phyloP scores from a whole-genome alignment of 352 stramenopile species.

The Phytophthora agathidicida region DNA sequence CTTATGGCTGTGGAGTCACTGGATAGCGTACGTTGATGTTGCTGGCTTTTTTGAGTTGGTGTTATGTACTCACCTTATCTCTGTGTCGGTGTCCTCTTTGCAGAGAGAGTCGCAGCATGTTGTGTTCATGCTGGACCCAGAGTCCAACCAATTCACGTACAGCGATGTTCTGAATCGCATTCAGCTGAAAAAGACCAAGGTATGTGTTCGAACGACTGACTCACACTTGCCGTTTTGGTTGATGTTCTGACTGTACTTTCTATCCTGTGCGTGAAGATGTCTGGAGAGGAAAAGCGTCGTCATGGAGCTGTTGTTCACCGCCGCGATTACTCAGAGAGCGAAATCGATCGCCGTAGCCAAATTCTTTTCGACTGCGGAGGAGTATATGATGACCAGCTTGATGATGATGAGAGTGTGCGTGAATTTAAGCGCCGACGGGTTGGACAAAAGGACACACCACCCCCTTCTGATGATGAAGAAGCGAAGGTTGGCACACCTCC shows the following conservation, averaged over 20 bases:
- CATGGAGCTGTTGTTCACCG: slow-evolving; percentile 79
- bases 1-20: slow-evolving; percentile 73
- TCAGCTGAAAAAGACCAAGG: slow-evolving; percentile 85
- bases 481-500: slow-evolving; percentile 45
- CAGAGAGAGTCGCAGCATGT: slow-evolving; percentile 71
- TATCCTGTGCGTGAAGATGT: slow-evolving; percentile 42
- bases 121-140: slow-evolving; percentile 80
- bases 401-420: slow-evolving; percentile 67
- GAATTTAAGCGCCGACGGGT: slow-evolving; percentile 67
- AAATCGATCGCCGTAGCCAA: slow-evolving; percentile 62
- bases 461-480: slow-evolving; percentile 46
- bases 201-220: slow-evolving; percentile 22
- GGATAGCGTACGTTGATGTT: slow-evolving; percentile 59
- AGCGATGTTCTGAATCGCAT: slow-evolving; percentile 77
- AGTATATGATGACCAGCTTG: slow-evolving; percentile 69
- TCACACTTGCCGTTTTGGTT: too few species aligned
- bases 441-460: slow-evolving; percentile 25
- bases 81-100: slow-evolving; percentile 3
- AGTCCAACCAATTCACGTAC: slow-evolving; percentile 83
- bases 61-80: slow-evolving; percentile 7
- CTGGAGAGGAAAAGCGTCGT: slow-evolving; percentile 79
- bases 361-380: slow-evolving; percentile 69
- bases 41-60: not conserved
- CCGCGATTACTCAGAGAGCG: slow-evolving; percentile 72
- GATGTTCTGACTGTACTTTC: not conserved